These are phyloP conservation scores for Furcasterigmium furcatum DNA, from an alignment of 2,329 filamentous ascomycete genomes.

Conservation along the genomic window DNA sequence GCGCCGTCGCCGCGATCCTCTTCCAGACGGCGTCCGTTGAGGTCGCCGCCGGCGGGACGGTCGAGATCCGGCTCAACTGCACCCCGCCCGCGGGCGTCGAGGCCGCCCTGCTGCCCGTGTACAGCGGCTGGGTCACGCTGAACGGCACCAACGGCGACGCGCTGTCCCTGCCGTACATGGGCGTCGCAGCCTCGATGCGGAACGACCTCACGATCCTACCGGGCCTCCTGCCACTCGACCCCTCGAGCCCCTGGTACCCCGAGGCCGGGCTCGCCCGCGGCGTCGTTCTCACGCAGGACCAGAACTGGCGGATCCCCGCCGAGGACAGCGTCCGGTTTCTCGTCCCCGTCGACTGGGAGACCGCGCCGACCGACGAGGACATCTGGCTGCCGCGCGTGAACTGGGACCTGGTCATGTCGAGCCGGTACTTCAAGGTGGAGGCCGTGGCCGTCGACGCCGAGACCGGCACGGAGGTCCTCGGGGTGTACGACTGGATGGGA, in stretches of 20 bases:
- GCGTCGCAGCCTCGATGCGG: constrained; percentile 25
- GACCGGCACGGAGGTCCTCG: constrained; percentile 8
- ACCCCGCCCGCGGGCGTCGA: constrained; percentile 22
- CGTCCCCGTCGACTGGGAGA: constrained; percentile 10
- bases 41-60: constrained; percentile 20
- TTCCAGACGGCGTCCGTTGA: constrained; percentile 17
- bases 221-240: constrained; percentile 12
- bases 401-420: too few relatives aligned
- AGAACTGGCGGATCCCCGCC: constrained; percentile 9
- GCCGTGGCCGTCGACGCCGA: constrained; percentile 11
- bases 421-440: constrained; percentile 15
- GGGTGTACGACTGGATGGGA: constrained; percentile 12
- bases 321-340: constrained; percentile 17
- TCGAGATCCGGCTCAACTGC: constrained; percentile 22
- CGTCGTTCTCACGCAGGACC: too few relatives aligned
- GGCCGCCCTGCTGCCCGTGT: constrained; percentile 30
- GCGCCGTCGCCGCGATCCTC: constrained; percentile 11
- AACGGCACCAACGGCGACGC: constrained; percentile 30
- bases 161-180: constrained; percentile 35
- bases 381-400: constrained; percentile 1
- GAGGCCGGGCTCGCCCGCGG: too few relatives aligned
- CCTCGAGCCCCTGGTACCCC: too few relatives aligned
- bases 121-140: constrained; percentile 38
- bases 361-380: not conserved
- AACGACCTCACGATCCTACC: constrained; percentile 4